Base-by-base conservation (phyloP, 1,284 basidiomycete genomes). In the Cerioporus squamosus region DNA sequence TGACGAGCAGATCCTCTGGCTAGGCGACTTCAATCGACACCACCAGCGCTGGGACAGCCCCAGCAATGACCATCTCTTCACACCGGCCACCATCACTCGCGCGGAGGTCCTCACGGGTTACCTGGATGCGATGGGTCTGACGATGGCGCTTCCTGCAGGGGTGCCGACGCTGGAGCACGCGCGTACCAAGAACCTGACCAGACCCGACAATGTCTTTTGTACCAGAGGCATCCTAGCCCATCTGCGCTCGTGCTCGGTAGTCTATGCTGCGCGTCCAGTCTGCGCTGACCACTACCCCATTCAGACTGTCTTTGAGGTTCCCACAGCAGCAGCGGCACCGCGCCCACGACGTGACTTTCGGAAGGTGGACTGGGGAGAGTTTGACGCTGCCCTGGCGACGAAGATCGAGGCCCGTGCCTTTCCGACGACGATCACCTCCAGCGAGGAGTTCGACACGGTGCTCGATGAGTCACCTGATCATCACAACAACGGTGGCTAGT, bases 11-110 rank as follows among this genome's bases (percentile, higher is more conserved):
- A 46, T 72, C 17, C 58, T 79, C 5, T 79, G 75, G 75, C 60
- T 72, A 0, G 80, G 80, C 0, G 79, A 83, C 66, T 82, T 83
- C 73, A 83, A 83, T 66, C 64, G 75, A 0, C 81, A 84, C 62
- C 79, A 83, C 67, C 77, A 75, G 0, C 24, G 75, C 0, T 84
- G 80, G 81, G 79, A 82, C 4, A 71, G 75, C 3, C 52, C 61
- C 0, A 23, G 57, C 0, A 80, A 83, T 56, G 5, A 51, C 0
- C 76, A 76, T 23, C 73, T 80, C 0, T 74, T 80, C 58, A 75
- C 69, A 1, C 26, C 47, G 0, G n/a, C n/a, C 5, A 52, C 58
- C 18, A 52, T 69, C 1, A 45, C 55, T 1, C 50, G 40, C 0
- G 69, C 72, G 0, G 58, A 72, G 29, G 18, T 44, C 0, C 64